These are phyloP conservation scores for Fonsecaea pedrosoi DNA, from an alignment of 2,329 filamentous ascomycete genomes.

Conservation along the genomic window DNA sequence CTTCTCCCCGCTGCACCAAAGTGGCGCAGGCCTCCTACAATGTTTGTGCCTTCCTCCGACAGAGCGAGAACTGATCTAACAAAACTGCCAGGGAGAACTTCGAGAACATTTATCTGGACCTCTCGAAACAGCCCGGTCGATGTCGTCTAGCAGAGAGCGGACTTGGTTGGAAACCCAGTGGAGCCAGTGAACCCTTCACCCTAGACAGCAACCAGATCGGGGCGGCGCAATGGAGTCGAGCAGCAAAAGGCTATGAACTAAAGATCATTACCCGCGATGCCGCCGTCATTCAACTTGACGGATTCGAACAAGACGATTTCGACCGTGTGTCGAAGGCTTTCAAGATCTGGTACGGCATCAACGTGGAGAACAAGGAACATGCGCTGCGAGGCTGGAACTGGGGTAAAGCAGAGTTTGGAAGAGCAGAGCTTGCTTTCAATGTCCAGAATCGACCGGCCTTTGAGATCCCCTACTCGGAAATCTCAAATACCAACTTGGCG, in stretches of 20 bases:
- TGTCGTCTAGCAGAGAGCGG: conserved; percentile 94
- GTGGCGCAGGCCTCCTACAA: conserved; percentile 22
- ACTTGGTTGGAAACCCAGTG: conserved; percentile 90
- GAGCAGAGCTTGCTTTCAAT: conserved; percentile 93
- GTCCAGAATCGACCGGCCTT: conserved; percentile 96
- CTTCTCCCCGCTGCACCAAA: conserved; percentile 5
- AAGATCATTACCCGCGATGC: conserved; percentile 87
- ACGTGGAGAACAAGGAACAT: conserved; percentile 90
- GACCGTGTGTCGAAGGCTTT: conserved; percentile 91
- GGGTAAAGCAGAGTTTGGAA: conserved; percentile 97
- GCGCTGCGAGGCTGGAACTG: conserved; percentile 98
- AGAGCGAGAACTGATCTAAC: conserved; percentile 15
- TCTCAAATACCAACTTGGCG: conserved; percentile 95
- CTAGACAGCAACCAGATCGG: conserved; percentile 85
- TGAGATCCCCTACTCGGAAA: conserved; percentile 95
- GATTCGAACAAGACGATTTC: conserved; percentile 92
- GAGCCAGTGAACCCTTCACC: conserved; percentile 81
- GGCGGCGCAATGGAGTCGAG: conserved; percentile 91
- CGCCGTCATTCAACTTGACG: conserved; percentile 89
- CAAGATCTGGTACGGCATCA: conserved; percentile 97
- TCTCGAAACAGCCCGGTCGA: conserved; percentile 90
- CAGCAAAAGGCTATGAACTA: conserved; percentile 88
- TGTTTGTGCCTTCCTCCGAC: conserved; percentile 23
- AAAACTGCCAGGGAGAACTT: conserved; percentile 76
- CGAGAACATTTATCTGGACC: conserved; percentile 94